These are phyloP conservation scores for Cyclostephanos invisitatus DNA, from an alignment of 108 stramenopile species.

Conservation along the genomic window DNA sequence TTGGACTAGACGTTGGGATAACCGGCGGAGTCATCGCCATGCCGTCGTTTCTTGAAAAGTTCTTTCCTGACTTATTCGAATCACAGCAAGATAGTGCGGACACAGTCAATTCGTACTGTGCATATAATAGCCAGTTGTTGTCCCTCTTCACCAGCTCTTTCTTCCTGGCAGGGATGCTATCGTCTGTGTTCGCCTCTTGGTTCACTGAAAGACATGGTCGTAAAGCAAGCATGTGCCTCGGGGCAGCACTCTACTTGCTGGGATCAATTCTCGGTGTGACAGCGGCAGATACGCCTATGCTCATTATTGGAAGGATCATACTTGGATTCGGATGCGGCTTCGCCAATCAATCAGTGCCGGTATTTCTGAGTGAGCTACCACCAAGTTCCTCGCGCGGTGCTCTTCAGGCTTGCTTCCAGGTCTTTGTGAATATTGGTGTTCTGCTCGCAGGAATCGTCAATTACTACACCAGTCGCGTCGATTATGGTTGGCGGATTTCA, in stretches of 20 bases:
- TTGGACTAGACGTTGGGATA: no score
- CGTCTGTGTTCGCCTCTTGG: constrained; percentile 4
- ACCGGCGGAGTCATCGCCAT: neutral
- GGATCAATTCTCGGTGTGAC: constrained; percentile 5
- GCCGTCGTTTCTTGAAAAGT: constrained; percentile 8
- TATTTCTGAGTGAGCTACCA: constrained; percentile 4
- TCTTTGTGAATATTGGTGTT: neutral
- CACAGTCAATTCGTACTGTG: neutral
- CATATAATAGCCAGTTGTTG: constrained; percentile 8
- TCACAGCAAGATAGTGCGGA: neutral
- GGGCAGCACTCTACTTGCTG: constrained; percentile 3
- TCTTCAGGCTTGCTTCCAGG: neutral
- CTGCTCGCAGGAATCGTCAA: neutral
- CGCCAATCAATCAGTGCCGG: constrained; percentile 4
- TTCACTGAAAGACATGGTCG: constrained; percentile 10
- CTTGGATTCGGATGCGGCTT: constrained; percentile 9
- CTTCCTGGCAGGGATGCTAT: constrained; percentile 7
- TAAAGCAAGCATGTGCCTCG: constrained; percentile 5
- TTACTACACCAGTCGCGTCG: neutral
- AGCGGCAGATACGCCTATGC: constrained; percentile 1
- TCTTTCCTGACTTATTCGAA: neutral
- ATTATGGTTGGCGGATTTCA: constrained; percentile 3
- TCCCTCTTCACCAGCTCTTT: constrained; percentile 4
- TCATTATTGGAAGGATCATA: constrained; percentile 9
- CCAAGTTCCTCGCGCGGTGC: neutral